phyloP scores from a whole-genome alignment of 1,284 basidiomycete genomes.

The Apiotrichum porosum region DNA sequence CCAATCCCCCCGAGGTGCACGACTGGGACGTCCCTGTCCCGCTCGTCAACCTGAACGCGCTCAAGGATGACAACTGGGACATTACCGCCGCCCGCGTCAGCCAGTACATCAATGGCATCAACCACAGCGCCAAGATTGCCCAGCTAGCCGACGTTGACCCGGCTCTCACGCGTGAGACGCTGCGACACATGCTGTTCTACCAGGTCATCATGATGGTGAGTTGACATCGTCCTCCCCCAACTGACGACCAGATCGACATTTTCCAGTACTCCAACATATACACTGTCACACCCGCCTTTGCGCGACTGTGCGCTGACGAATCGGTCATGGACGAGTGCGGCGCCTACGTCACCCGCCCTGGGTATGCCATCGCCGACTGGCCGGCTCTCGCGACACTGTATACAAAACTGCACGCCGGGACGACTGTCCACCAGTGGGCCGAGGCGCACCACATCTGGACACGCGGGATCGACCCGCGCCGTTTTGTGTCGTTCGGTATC shows the following conservation, averaged over 20 bases:
- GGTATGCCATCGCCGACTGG: constrained; percentile 62
- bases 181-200: constrained; percentile 93
- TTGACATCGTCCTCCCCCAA: background rate
- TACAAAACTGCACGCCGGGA: constrained; percentile 75
- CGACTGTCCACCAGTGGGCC: constrained; percentile 86
- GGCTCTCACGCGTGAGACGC: constrained; percentile 74
- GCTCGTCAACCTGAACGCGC: constrained; percentile 72
- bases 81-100: constrained; percentile 82
- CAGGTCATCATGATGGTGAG: constrained; percentile 80
- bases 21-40: constrained; percentile 96
- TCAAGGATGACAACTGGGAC: constrained; percentile 91
- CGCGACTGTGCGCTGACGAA: constrained; percentile 74
- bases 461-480: constrained; percentile 78
- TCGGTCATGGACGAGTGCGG: constrained; percentile 84
- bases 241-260: constrained; percentile 64
- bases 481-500: constrained; percentile 97
- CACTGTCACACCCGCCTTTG: constrained; percentile 74
- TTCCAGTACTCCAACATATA: constrained; percentile 99
- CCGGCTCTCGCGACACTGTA: constrained; percentile 79
- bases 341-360: constrained; percentile 70
- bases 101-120: constrained; percentile 17
- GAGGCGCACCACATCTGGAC: constrained; percentile 65
- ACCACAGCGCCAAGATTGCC: constrained; percentile 70
- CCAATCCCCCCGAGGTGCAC: constrained; percentile 80
- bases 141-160: constrained; percentile 86